Evolutionary conservation across 1,139 yeast species (phyloP), one percentile per base, ranked within the genome.

Genomic region (Kodamaea alishanica): DNA sequence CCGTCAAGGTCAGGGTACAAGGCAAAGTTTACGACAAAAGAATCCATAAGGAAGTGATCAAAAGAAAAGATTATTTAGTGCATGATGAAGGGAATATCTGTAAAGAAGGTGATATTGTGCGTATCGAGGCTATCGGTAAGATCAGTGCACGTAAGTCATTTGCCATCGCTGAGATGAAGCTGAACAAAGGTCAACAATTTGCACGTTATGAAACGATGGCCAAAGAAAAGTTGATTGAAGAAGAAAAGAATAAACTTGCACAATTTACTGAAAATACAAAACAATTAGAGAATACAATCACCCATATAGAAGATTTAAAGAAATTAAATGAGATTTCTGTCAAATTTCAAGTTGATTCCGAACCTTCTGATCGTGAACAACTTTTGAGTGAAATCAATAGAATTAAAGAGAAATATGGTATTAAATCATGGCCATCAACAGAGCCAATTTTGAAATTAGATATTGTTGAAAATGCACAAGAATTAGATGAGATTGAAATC

Each of bases 1-100:
- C 97, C 47, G 90, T 92, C 49, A 90, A 89, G 69, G 97, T 92
- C 45, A 78, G 96, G 44, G 92, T 92, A 32, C 85, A 84, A 58
- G 78, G 77, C 32, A 80, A 76, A 53, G 70, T 75, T 30, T 85
- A 81, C 66, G 84, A 86, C 60, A 75, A 75, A 47, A 69, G 73
- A 46, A 79, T 87, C 50, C 85, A 85, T 60, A 85, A 85, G 63
- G 89, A 87, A 51, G 75, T 86, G 46, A 68, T 85, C 55, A 80
- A 76, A 52, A 79, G 90, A 67, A 86, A 85, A 55, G 95, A 88
- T 57, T 89, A 79, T 61, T 69, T 90, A 47, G 97, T 88, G 20
- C 98, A 92, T 61, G 98, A 92, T 60, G 96, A 92, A 67, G 90
- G 87, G 32, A 81, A 86, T 57, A 74, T 88, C 38, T 86, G 97